Base-by-base conservation (phyloP, 345 rosid species). In the Citrus reticulata region DNA sequence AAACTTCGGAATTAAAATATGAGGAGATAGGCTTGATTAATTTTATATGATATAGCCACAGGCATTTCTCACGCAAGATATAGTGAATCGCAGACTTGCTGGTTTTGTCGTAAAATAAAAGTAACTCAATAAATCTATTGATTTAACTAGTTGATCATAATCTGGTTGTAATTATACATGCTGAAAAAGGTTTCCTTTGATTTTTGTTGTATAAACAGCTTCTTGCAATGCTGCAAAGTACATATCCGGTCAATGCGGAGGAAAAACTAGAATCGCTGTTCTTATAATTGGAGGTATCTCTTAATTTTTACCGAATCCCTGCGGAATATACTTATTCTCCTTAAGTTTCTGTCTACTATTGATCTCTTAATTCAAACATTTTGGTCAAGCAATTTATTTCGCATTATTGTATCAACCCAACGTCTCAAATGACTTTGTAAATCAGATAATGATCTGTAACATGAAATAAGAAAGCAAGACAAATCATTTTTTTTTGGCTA, bases 201-300 rank as follows among this genome's bases (percentile, higher is more conserved):
- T 30, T 46, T 34, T 58, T 61, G 60, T 46, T 25, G 7, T 58
- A 39, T 58, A 9, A 74, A 70, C 86, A 78, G 90, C 61, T 2
- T 69, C 80, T 63, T 92, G 96, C 86, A 87, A 77, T 60, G 75
- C 75, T 27, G 68, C 76, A 22, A 85, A 75, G 67, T 89, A 68
- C 75, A 61, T 86, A 62, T 77, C 90, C 9, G 97, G 94, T 54
- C 58, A 77, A 20, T 92, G 93, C 61, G 91, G 93, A 78, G 91
- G 89, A 77, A 55, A 78, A 3, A 76, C 78, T 7, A 81, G 84
- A 79, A 9, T 78, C 2, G 77, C 65, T 11, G 81, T 86, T 81
- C 46, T 89, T 54, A 54, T 54, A 19, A 60, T 83, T 2, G 94
- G 87, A 86, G 95, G 95, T 91, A 85, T 54, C 49, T 17, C 46